phyloP scores from a whole-genome alignment of 345 rosid genomes.

The Aquilaria malaccensis region DNA sequence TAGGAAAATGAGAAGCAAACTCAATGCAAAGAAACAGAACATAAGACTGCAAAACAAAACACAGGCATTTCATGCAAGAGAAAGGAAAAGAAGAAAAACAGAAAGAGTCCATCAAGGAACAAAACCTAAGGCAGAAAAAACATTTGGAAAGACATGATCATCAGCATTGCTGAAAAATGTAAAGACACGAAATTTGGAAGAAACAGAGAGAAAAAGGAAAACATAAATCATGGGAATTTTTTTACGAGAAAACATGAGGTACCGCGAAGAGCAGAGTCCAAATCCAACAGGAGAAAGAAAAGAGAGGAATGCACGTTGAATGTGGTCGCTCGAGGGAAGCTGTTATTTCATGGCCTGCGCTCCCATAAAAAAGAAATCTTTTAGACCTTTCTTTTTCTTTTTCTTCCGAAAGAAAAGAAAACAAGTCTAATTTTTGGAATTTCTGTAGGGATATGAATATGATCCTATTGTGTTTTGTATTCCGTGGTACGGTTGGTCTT shows the following conservation, averaged over 20 bases:
- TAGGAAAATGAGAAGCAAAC: background rate
- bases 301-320: constrained; percentile 17
- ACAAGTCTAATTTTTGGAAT: background rate
- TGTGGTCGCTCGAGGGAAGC: constrained; percentile 2
- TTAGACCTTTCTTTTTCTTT: background rate
- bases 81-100: background rate
- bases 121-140: too few relatives aligned
- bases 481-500: too few relatives aligned
- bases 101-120: background rate
- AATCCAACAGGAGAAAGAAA: constrained; percentile 12
- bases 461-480: too few relatives aligned
- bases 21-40: background rate
- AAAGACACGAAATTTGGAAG: background rate
- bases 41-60: background rate
- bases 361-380: background rate
- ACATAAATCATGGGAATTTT: background rate
- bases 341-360: background rate
- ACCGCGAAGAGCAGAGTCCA: background rate
- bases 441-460: too few relatives aligned
- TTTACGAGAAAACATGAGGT: background rate
- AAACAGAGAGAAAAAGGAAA: background rate
- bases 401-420: background rate
- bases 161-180: background rate
- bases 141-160: background rate
- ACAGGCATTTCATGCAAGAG: background rate